A percentile compares a stretch with the other conserved stretches of the same genome.
These are phyloP conservation scores for Anisodus acutangulus DNA, from an alignment of 257 asterid species.

Conservation along the genomic window DNA sequence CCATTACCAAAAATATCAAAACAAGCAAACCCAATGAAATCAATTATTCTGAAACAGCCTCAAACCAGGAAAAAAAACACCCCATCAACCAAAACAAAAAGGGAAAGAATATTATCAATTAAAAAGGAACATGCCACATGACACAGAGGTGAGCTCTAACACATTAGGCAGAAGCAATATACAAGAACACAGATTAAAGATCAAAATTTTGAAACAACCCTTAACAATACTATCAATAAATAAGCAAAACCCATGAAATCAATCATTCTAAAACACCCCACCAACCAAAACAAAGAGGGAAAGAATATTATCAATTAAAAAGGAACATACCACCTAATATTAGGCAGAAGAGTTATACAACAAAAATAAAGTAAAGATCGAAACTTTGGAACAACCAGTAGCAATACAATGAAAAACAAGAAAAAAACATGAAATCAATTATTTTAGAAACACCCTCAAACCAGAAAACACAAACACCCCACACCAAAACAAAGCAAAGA, in stretches of 20 bases:
- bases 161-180: neutral
- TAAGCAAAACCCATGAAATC: constrained; percentile 31
- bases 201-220: constrained; percentile 26
- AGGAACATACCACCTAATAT: neutral
- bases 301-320: too few relatives aligned
- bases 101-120: too few relatives aligned
- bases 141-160: constrained; percentile 90
- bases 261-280: constrained; percentile 1
- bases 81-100: neutral
- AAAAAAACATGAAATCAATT: neutral
- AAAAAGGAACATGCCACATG: constrained; percentile 53
- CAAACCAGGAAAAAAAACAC: neutral
- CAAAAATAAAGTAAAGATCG: constrained; percentile 8
- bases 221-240: constrained; percentile 32
- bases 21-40: neutral
- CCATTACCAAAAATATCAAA: neutral
- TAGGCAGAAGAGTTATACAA: neutral
- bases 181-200: neutral
- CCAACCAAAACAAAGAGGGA: too few relatives aligned
- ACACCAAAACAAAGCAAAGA: constrained; percentile 6
- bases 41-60: neutral
- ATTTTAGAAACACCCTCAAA: neutral
- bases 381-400: constrained; percentile 27
- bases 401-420: constrained; percentile 29
- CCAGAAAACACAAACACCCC: neutral